Evolutionary conservation across 345 rosid genomes (phyloP), one percentile per base, ranked within the genome.

Genomic region (Ailanthus altissimus): DNA sequence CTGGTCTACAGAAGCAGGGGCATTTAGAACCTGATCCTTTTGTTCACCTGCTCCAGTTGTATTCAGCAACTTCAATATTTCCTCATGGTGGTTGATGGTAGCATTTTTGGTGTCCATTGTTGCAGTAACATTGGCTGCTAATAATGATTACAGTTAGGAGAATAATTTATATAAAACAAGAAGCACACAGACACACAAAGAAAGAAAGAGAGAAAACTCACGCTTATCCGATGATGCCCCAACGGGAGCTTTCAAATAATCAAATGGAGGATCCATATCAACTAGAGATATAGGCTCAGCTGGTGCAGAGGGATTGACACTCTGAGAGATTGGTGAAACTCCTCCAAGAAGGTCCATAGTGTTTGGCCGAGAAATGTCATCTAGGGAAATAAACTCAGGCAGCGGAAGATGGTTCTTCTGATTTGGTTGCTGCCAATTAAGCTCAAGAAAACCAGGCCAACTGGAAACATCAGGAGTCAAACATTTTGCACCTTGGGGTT

Each of bases 251-350:
- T 73, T 75, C 50, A 11, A 79, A 43, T 28, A 67, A 45, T 73
- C 77, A 40, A 75, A 38, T 53, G 80, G 23, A 5, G 87, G 86
- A 67, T 86, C 79, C 79, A 81, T 70, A 79, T 86, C 86, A 45
- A 81, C 84, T 32, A 81, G 73, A 58, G 88, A 79, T 60, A 80
- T 58, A 58, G 85, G 85, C 81, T 86, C 92, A 61, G 84, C 76
- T n/a, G 78, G 59, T 58, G 81, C 82, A 47, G 77, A 56, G 58
- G 78, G 38, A 77, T 80, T 76, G 9, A 73, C n/a, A 32, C 64
- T 70, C 67, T 75, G 77, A 46, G 72, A 69, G n/a, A 70, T 26
- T 53, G 80, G 77, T 64, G 73, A 76, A 23, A 13, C 53, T 66
- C 32, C 58, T 47, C 53, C 18, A 46, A 78, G 76, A 79, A 43